These are phyloP conservation scores for Mucor lusitanicus DNA, from an alignment of 371 early-diverging fungal genomes.

Conservation along the genomic window DNA sequence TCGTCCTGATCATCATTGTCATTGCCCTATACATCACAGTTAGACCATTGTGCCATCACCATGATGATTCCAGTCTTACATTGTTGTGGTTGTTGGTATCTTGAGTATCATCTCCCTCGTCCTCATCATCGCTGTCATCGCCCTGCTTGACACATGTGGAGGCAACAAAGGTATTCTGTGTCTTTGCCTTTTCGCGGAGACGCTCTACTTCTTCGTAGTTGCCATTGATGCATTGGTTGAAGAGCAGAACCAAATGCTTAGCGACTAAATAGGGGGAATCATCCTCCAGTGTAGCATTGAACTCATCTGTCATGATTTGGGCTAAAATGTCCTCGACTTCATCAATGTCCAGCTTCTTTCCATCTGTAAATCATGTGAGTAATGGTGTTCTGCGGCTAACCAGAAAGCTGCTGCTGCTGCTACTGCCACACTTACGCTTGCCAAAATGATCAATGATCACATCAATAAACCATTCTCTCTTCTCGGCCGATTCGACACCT, in stretches of 20 bases:
- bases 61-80: too few relatives aligned
- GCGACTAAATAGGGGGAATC: conserved; percentile 60
- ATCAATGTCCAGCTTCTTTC: conserved; percentile 60
- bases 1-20: conserved; percentile 34
- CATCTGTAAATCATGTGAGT: conserved; percentile 35
- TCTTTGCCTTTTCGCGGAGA: conserved; percentile 48
- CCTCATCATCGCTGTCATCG: conserved; percentile 18
- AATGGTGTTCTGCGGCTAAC: background rate
- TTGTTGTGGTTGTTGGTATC: background rate
- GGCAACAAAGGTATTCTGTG: conserved; percentile 22
- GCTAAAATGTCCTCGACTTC: conserved; percentile 65
- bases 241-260: conserved; percentile 53
- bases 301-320: conserved; percentile 72
- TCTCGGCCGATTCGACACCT: conserved; percentile 72
- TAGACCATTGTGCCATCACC: background rate
- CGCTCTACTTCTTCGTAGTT: conserved; percentile 53
- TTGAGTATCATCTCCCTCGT: background rate
- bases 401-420: too few relatives aligned
- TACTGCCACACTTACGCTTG: conserved; percentile 45
- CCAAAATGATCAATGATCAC: conserved; percentile 71
- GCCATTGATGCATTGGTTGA: conserved; percentile 56
- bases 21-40: conserved; percentile 14
- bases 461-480: conserved; percentile 76
- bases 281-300: conserved; percentile 65
- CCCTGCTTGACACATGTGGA: conserved; percentile 37